Conservation (phyloP, 768 basidiomycete species). For the Russula griseocarnosa region DNA sequence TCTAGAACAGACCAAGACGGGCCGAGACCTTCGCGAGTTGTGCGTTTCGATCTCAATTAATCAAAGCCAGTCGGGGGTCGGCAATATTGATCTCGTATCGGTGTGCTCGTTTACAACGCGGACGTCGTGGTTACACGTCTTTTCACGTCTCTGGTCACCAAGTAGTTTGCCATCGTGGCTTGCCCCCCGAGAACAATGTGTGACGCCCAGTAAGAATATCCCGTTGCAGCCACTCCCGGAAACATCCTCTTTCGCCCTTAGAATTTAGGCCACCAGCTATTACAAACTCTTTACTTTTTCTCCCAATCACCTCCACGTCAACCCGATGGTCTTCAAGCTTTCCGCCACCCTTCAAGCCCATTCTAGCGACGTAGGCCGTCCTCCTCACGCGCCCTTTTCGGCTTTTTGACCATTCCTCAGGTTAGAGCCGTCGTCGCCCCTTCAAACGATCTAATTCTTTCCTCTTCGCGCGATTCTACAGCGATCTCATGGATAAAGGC, state of each 20-base stretch:
- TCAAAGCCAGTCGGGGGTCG: neutral
- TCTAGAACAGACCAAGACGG: neutral
- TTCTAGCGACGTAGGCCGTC: constrained; percentile 62
- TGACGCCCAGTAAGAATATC: neutral
- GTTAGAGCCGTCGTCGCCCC: constrained; percentile 81
- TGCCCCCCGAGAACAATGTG: neutral
- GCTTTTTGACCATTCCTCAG: constrained; percentile 41
- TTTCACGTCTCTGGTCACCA: neutral
- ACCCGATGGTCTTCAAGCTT: constrained; percentile 65
- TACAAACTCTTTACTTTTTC: constrained; percentile 24
- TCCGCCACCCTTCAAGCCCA: constrained; percentile 70
- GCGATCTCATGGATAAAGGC: constrained; percentile 79
- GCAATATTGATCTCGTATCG: neutral
- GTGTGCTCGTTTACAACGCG: neutral
- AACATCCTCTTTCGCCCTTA: constrained; percentile 15
- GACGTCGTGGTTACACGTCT: neutral
- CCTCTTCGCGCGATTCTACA: constrained; percentile 87
- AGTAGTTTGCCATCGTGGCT: neutral
- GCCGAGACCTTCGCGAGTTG: constrained; percentile 16
- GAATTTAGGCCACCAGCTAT: constrained; percentile 13
- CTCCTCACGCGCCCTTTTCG: constrained; percentile 26
- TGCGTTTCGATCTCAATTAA: constrained; percentile 13
- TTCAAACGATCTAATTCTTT: constrained; percentile 72
- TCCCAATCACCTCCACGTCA: constrained; percentile 15
- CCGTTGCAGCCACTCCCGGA: neutral